These are phyloP conservation scores for Balamuthia mandrillaris DNA, from an alignment of 208 protist species.

Conservation along the genomic window DNA sequence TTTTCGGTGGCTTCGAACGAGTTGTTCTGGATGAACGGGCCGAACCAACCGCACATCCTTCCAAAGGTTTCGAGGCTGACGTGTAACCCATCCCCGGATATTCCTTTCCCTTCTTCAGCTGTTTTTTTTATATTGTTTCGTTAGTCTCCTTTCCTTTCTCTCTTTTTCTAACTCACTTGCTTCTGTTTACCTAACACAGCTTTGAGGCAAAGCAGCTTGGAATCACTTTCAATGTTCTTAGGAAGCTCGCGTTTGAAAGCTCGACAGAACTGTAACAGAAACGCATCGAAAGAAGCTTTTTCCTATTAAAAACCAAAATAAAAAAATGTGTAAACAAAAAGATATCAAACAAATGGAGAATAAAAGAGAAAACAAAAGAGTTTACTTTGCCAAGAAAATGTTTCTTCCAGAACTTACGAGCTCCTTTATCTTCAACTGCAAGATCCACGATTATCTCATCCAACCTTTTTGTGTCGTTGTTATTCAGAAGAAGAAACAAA, in stretches of 20 bases:
- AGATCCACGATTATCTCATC: conserved; percentile 33
- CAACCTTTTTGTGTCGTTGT: not conserved
- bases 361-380: not conserved
- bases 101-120: not conserved
- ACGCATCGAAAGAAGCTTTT: not conserved
- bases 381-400: not conserved
- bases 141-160: not conserved
- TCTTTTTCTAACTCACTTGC: too few relatives aligned
- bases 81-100: not conserved
- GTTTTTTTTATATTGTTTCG: not conserved
- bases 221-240: not conserved
- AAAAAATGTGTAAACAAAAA: not conserved
- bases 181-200: not conserved
- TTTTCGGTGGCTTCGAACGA: not conserved
- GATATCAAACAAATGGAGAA: not conserved
- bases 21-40: not conserved
- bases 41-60: too few relatives aligned
- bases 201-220: conserved; percentile 17
- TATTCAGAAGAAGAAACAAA: not conserved
- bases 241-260: not conserved
- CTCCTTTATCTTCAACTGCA: not conserved
- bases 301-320: conserved; percentile 20
- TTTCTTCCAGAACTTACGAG: conserved; percentile 3
- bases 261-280: not conserved
- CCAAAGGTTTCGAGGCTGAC: too few relatives aligned